Evolutionary conservation across 768 basidiomycete genomes (phyloP).

Genomic region (Tricholoma saponaceum): DNA sequence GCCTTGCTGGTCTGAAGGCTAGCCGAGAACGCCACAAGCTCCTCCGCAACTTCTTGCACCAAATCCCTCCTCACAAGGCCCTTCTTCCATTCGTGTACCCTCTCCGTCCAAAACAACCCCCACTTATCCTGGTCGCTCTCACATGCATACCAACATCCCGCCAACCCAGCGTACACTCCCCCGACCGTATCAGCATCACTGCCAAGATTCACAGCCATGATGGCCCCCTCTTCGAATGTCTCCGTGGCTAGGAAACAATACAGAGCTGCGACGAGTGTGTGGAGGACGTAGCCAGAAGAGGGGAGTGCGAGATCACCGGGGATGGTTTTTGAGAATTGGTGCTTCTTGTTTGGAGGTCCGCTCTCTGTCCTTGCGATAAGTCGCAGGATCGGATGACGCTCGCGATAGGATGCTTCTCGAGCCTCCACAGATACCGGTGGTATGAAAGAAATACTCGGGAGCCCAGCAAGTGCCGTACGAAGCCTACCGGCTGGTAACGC

Average conservation of each 20-base stretch:
- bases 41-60: constrained; percentile 33
- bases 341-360: neutral
- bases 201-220: constrained; percentile 41
- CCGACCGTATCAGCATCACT: constrained; percentile 43
- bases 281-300: constrained; percentile 36
- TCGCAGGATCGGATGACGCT: constrained; percentile 35
- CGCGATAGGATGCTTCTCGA: constrained; percentile 28
- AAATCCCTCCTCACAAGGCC: constrained; percentile 28
- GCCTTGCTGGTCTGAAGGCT: no score
- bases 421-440: constrained; percentile 13
- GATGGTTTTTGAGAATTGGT: constrained; percentile 22
- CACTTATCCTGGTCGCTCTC: constrained; percentile 16
- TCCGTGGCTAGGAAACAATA: constrained; percentile 42
- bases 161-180: constrained; percentile 42
- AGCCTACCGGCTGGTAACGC: constrained; percentile 17
- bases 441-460: constrained; percentile 13
- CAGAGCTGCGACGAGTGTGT: constrained; percentile 37
- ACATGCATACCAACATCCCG: constrained; percentile 38
- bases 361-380: constrained; percentile 26
- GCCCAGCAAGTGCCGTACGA: neutral
- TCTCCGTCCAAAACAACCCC: constrained; percentile 32
- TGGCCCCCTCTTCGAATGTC: constrained; percentile 41
- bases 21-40: constrained; percentile 24
- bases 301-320: constrained; percentile 27
- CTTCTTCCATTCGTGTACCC: constrained; percentile 31